Percentiles rank a stretch among this genome's conserved stretches.
Evolutionary conservation across 2,329 filamentous ascomycete species (phyloP).

Genomic region (Botrytis byssoidea): DNA sequence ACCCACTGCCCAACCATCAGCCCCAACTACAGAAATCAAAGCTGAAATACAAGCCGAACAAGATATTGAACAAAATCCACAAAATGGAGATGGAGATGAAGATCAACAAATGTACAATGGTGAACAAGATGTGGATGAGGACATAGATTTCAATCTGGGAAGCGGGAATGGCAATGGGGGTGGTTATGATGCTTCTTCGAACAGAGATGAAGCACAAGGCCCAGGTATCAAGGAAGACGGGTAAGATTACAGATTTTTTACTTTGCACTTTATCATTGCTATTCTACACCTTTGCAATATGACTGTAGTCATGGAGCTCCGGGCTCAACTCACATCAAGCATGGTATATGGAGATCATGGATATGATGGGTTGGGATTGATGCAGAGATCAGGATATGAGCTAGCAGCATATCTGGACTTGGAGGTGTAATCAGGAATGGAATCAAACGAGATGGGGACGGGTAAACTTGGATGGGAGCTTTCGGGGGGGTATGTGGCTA

Average conservation of each 20-base stretch:
- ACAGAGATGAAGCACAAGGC: conserved; percentile 45
- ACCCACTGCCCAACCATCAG: conserved; percentile 29
- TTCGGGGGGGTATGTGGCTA: not conserved
- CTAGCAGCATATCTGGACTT: not conserved
- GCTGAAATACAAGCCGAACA: conserved; percentile 33
- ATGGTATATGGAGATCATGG: not conserved
- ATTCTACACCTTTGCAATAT: conserved; percentile 23
- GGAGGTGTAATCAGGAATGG: conserved; percentile 2
- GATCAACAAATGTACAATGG: conserved; percentile 46
- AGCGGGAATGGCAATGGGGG: conserved; percentile 42
- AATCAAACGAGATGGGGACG: conserved; percentile 1
- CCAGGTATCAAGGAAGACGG: conserved; percentile 87
- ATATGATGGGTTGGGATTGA: not conserved
- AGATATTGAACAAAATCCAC: conserved; percentile 33
- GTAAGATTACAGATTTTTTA: conserved; percentile 58
- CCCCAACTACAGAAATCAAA: conserved; percentile 30
- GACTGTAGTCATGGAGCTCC: conserved; percentile 22
- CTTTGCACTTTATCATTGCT: conserved; percentile 31
- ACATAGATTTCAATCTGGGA: conserved; percentile 59
- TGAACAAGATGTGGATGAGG: conserved; percentile 53
- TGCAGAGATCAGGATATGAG: not conserved
- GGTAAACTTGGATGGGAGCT: conserved; percentile 1
- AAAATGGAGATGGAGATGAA: conserved; percentile 41
- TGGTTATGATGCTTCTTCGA: conserved; percentile 28
- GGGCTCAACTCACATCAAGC: not conserved